phyloP scores from a whole-genome alignment of 176 grass and related monocot genomes.

The Alloteropsis semialata region DNA sequence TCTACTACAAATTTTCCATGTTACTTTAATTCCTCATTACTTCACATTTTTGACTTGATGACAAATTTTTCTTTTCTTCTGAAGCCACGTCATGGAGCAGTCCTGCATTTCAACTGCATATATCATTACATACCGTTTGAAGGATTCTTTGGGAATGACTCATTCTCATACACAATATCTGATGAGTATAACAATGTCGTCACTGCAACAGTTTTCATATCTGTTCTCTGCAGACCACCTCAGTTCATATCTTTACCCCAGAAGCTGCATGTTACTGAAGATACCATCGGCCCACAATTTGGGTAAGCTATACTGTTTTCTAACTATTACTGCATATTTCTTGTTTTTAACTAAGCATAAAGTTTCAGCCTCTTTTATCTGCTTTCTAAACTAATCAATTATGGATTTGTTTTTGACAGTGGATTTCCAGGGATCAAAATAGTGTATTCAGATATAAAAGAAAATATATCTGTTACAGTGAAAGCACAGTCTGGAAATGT shows the following conservation, averaged over 20 bases:
- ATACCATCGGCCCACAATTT: constrained; percentile 67
- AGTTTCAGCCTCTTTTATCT: not conserved
- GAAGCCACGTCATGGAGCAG: constrained; percentile 72
- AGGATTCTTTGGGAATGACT: constrained; percentile 73
- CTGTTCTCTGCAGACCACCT: constrained; percentile 78
- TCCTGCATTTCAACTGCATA: constrained; percentile 36
- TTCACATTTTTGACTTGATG: constrained; percentile 22
- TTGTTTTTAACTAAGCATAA: not conserved
- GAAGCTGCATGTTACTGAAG: constrained; percentile 66
- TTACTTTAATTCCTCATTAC: not conserved
- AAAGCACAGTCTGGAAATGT: constrained; percentile 57
- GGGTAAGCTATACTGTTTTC: constrained; percentile 41
- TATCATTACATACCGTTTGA: constrained; percentile 77
- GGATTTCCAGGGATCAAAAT: constrained; percentile 62
- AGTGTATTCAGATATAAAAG: constrained; percentile 54
- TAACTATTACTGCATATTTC: not conserved
- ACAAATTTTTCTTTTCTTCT: constrained; percentile 29
- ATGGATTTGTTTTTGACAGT: constrained; percentile 35
- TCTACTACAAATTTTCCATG: not conserved
- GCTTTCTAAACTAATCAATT: not conserved
- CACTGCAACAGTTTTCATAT: constrained; percentile 54
- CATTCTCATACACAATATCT: constrained; percentile 65
- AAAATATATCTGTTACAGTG: constrained; percentile 80
- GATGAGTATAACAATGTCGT: constrained; percentile 50
- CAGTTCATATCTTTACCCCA: constrained; percentile 72